phyloP scores from a whole-genome alignment of 768 basidiomycete genomes.

The Termitomyces eurrhizus region DNA sequence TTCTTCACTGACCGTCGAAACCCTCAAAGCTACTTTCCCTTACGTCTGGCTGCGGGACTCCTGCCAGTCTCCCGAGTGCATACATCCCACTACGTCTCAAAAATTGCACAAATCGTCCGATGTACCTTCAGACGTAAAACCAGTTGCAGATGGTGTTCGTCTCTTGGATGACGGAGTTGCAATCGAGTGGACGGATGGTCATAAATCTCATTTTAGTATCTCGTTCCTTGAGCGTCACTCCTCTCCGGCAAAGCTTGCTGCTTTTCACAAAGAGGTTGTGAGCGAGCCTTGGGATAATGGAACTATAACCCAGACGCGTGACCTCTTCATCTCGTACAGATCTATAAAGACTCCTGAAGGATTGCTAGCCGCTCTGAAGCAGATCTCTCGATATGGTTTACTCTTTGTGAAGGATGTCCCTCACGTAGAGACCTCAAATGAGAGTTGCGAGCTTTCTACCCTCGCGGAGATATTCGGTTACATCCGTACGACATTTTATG shows the following conservation, averaged over 20 bases:
- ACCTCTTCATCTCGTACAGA: slow-evolving; percentile 56
- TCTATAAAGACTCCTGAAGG: slow-evolving; percentile 40
- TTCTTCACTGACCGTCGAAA: slow-evolving; percentile 30
- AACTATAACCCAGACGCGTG: slow-evolving; percentile 17
- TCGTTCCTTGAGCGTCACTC: slow-evolving; percentile 46
- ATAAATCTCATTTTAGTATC: slow-evolving; percentile 49
- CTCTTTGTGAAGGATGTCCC: slow-evolving; percentile 73
- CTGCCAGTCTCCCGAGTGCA: slow-evolving; percentile 62
- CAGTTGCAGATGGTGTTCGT: slow-evolving; percentile 37
- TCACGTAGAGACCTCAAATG: slow-evolving; percentile 50
- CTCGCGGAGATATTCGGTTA: slow-evolving; percentile 71
- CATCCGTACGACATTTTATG: slow-evolving; percentile 87
- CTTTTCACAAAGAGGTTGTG: slow-evolving; percentile 16
- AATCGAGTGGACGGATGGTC: slow-evolving; percentile 56
- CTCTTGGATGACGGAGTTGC: slow-evolving; percentile 41
- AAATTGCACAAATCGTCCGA: slow-evolving; percentile 72
- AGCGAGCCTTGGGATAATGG: slow-evolving; percentile 13
- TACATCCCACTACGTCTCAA: slow-evolving; percentile 78
- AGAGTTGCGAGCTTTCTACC: slow-evolving; percentile 60
- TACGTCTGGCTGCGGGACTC: slow-evolving; percentile 84
- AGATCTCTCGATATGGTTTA: slow-evolving; percentile 70
- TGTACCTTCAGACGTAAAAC: slow-evolving; percentile 46
- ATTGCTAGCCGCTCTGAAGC: slow-evolving; percentile 58
- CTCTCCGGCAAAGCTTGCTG: slow-evolving; percentile 19
- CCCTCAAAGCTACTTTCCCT: slow-evolving; percentile 47